Evolutionary conservation across 208 protist genomes (phyloP), one percentile per base, ranked within the genome.

Genomic region (Borovskyia barvae): DNA sequence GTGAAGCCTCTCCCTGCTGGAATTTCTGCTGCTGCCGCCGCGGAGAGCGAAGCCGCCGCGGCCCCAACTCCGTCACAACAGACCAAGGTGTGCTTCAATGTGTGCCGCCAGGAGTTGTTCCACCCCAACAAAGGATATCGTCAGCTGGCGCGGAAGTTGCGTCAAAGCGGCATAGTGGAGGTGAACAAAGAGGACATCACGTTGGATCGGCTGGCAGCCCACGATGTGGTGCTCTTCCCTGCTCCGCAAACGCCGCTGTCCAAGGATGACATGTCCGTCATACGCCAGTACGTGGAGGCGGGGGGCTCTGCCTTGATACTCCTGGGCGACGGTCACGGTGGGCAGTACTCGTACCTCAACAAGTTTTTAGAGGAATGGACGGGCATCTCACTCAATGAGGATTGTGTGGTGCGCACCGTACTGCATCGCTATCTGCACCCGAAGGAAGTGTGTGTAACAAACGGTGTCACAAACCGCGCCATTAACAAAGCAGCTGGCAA

Each of bases 341-440:
- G 80, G 9, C 68, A 75, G 25, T 94, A 93, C 65, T 68, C 68
- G 12, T 92, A 93, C 69, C 76, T 96, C 0, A 93, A 92, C 54
- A 49, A 70, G 29, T 60, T 52, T 1, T 48, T 97, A 0, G 84
- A 96, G 45, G 82, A 98, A 19, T 95, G 88, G 88, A 95, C 80
- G 8, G 95, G 94, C 28, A 94, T 98, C 28, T 83, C 69, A 4
- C 74, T 97, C 17, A 99, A 99, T 64, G 75, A 84, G 41, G 97
- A 99, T 65, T 91, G 85, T 36, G 97, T 98, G 14, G 82, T 99
- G 51, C 73, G 94, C 30, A 97, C 96, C 2, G 86, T 97, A 11
- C 93, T 97, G 74, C 92, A 97, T 73, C 97, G 97, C 55, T 98
- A 98, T 66, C 66, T 92, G n/a, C 96, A 99, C 74, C 97, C 97